A percentile compares a stretch with the other conserved stretches of the same genome.
Evolutionary conservation across 345 rosid species (phyloP).

Genomic region (Viola odorata): DNA sequence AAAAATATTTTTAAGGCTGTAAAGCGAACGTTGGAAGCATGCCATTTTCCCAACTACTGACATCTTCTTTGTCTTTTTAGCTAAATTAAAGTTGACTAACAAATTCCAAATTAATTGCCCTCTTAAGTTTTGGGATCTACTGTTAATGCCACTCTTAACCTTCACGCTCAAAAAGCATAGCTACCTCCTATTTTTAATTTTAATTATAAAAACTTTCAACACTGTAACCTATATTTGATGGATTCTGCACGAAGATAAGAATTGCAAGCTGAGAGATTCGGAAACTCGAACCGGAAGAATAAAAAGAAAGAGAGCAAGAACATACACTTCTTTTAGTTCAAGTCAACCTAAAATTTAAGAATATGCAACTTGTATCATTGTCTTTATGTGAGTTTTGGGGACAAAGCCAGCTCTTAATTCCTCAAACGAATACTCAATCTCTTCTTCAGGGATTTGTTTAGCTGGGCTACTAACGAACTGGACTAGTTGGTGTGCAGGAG

Average conservation of each 20-base stretch:
- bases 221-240: too few species aligned
- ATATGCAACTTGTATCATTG: conserved; percentile 11
- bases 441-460: conserved; percentile 42
- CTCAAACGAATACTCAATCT: conserved; percentile 77
- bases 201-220: neutral
- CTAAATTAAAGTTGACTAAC: conserved; percentile 35
- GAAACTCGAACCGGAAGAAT: too few species aligned
- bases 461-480: conserved; percentile 23
- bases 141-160: conserved; percentile 28
- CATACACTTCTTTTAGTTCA: neutral
- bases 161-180: neutral
- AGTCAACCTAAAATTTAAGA: neutral
- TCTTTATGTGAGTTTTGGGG: conserved; percentile 35
- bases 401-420: conserved; percentile 79
- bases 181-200: neutral
- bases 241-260: too few species aligned
- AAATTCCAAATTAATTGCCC: conserved; percentile 17
- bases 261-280: too few species aligned
- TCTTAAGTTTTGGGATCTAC: conserved; percentile 19
- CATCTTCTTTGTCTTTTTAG: conserved; percentile 50
- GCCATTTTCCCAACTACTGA: conserved; percentile 56
- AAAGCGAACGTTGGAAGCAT: conserved; percentile 55
- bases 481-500: conserved; percentile 47
- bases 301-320: neutral
- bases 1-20: conserved; percentile 36